A percentile compares a stretch with the other conserved stretches of the same genome.
Conservation (phyloP, 257 asterid genomes). For the Nicotiana sylvestris region DNA sequence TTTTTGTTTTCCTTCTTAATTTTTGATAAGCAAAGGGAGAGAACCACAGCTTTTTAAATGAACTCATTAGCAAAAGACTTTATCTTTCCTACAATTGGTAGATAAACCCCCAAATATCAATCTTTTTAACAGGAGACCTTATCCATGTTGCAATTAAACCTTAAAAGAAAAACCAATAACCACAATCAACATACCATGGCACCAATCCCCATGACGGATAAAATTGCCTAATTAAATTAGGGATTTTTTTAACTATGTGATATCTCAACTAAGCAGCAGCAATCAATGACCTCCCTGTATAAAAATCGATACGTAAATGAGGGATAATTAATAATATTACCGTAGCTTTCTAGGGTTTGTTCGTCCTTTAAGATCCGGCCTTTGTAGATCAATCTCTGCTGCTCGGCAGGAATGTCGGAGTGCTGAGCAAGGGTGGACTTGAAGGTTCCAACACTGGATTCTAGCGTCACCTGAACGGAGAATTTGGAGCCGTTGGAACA, state of each 20-base stretch:
- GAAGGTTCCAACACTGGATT: slow-evolving; percentile 42
- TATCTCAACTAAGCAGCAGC: neutral
- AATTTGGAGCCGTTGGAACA: slow-evolving; percentile 48
- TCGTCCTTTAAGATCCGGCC: slow-evolving; percentile 69
- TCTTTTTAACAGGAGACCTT: neutral
- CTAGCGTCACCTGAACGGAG: slow-evolving; percentile 35
- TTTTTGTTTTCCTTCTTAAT: neutral
- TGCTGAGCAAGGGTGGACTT: slow-evolving; percentile 40
- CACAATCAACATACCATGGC: neutral
- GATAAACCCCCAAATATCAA: neutral
- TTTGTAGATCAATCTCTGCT: slow-evolving; percentile 54
- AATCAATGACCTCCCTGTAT: neutral
- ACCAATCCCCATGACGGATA: neutral
- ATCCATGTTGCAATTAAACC: neutral
- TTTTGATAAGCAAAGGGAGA: neutral
- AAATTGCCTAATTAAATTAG: neutral
- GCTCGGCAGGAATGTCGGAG: slow-evolving; percentile 44
- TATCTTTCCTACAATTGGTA: neutral
- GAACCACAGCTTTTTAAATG: neutral
- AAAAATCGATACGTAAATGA: neutral
- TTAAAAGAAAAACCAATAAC: neutral
- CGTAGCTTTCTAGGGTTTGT: slow-evolving; percentile 51
- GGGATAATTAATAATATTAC: slow-evolving; percentile 20
- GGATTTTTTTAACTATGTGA: neutral
- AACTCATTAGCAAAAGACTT: neutral